These are phyloP conservation scores for Senna tora DNA, from an alignment of 306 rosid species.

Conservation along the genomic window DNA sequence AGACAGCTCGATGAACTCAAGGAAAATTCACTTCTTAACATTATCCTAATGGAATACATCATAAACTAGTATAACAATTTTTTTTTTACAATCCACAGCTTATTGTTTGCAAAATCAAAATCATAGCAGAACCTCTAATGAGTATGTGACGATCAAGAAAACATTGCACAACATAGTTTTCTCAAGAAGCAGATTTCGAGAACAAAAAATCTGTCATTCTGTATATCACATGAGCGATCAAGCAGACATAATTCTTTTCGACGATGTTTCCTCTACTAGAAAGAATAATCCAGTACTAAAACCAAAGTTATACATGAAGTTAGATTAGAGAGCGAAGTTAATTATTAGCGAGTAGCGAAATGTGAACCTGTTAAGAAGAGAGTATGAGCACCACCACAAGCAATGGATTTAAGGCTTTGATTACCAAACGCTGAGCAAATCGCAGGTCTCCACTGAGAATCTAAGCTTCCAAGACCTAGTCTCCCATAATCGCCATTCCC, in stretches of 20 bases:
- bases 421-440: conserved; percentile 53
- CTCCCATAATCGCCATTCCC: conserved; percentile 93
- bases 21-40: neutral
- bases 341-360: neutral
- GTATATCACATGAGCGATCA: conserved; percentile 7
- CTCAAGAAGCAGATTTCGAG: conserved; percentile 13
- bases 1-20: neutral
- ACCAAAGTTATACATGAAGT: neutral
- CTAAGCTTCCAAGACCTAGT: conserved; percentile 74
- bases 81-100: neutral
- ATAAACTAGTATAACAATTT: neutral
- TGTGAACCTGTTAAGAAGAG: conserved; percentile 81
- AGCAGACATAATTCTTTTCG: neutral
- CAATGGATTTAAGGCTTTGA: conserved; percentile 56
- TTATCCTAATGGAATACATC: neutral
- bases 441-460: conserved; percentile 84
- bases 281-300: neutral
- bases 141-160: neutral
- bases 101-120: neutral
- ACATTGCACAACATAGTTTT: neutral
- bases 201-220: conserved; percentile 5
- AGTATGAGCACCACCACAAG: conserved; percentile 98
- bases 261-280: neutral
- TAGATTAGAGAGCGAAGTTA: neutral
- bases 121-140: neutral